Conservation (phyloP, 352 stramenopile genomes). For the Globisporangium carolinianum region DNA sequence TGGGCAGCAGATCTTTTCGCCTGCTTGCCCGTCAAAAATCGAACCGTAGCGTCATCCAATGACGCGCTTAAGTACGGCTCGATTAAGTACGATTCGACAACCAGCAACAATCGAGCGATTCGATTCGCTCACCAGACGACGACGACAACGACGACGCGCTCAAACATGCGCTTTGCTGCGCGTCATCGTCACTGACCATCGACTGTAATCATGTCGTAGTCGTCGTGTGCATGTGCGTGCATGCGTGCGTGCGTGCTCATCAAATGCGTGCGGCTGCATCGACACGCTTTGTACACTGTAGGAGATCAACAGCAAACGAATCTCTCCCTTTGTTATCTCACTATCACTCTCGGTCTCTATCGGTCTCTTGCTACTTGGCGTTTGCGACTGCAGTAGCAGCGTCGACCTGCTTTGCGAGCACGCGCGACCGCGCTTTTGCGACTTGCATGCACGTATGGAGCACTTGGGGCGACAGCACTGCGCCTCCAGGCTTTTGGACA, state of each 20-base stretch:
- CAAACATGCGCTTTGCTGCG: too few relatives aligned
- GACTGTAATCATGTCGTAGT: neutral
- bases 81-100: too few relatives aligned
- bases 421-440: constrained; percentile 34
- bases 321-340: too few relatives aligned
- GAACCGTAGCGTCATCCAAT: too few relatives aligned
- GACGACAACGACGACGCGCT: too few relatives aligned
- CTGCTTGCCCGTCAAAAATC: too few relatives aligned
- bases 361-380: neutral
- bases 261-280: neutral
- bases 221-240: neutral
- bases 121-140: too few relatives aligned
- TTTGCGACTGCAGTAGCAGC: neutral
- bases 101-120: too few relatives aligned
- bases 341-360: neutral
- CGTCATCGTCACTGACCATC: neutral
- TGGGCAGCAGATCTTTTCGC: too few relatives aligned
- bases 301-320: too few relatives aligned
- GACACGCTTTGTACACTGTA: neutral
- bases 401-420: constrained; percentile 36
- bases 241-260: neutral
- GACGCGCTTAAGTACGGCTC: too few relatives aligned
- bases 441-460: constrained; percentile 61
- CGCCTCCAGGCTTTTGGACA: constrained; percentile 67
- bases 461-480: constrained; percentile 30